Conservation (phyloP, 2,329 filamentous ascomycete genomes). For the Orbilia ellipsospora region DNA sequence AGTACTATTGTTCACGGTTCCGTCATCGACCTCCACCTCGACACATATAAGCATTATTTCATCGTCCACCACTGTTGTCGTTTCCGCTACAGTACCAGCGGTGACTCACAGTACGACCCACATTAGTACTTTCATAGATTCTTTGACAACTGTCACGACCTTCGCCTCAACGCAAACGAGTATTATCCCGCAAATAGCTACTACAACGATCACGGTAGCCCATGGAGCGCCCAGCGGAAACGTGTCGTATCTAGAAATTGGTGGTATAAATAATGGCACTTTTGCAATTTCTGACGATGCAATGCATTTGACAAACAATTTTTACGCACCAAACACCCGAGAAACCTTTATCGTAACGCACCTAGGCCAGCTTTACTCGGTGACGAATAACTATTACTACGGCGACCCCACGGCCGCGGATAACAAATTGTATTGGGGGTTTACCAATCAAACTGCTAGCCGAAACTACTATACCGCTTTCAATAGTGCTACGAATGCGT, state of each 20-base stretch:
- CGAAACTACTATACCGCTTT: slow-evolving; percentile 10
- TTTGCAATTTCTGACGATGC: slow-evolving; percentile 20
- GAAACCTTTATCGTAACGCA: slow-evolving; percentile 16
- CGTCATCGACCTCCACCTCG: slow-evolving; percentile 12
- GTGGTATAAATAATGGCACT: slow-evolving; percentile 7
- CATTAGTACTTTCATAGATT: slow-evolving; percentile 12
- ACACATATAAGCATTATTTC: neutral
- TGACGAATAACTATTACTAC: slow-evolving; percentile 23
- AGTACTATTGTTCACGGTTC: slow-evolving; percentile 11
- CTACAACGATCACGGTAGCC: slow-evolving; percentile 17
- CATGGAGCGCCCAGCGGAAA: slow-evolving; percentile 5
- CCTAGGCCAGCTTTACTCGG: slow-evolving; percentile 13
- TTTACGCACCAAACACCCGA: slow-evolving; percentile 16
- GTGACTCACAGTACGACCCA: slow-evolving; percentile 2
- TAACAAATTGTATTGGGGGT: slow-evolving; percentile 19
- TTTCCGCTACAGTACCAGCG: neutral
- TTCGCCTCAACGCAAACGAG: slow-evolving; percentile 1
- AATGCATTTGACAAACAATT: slow-evolving; percentile 21
- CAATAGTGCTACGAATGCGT: slow-evolving; percentile 10
- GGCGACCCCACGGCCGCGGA: slow-evolving; percentile 10
- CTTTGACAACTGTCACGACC: slow-evolving; percentile 11
- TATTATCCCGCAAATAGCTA: neutral
- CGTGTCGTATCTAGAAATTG: slow-evolving; percentile 9
- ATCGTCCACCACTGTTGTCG: neutral
- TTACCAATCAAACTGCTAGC: slow-evolving; percentile 12